Evolutionary conservation across 192 early-diverging fungal species (phyloP), one percentile per base, ranked within the genome.

Genomic region (Backusella macrospora): DNA sequence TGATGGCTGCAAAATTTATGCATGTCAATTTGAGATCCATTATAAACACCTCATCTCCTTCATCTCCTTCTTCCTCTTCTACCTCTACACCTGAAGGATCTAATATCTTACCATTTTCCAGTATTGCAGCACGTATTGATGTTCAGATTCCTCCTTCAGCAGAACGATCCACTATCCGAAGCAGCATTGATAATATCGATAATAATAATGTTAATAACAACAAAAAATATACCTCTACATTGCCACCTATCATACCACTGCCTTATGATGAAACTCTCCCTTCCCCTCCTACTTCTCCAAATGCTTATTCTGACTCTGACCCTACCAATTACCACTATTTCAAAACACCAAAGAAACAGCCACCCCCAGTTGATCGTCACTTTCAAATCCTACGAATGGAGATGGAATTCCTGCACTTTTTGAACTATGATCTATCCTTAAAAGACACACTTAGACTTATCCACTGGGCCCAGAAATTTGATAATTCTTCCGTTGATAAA

Each of bases 371-470:
- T 45, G 74, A 37, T 62, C 65, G 34, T 4, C 45, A 38, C 26
- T 52, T 62, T 59, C 81, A 81, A 48, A 77, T 86, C 2, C 65
- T 80, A 39, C 80, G 82, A 13, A 86, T 86, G 85, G 85, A 86
- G 65, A 21, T 75, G n/a, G 85, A 86, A 45, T 86, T 84, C 40
- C 70, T 86, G 63, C 78, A 81, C 13, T 86, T 86, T 71, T 71
- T 86, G 5, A 77, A 82, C 62, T 82, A 76, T 62, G 83, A 86
- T 45, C 75, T 86, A 14, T 26, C 70, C 10, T 7, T 71, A 34
- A 43, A 29, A 13, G 70, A 71, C 5, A 48, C 70, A 21, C 18
- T 62, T 18, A 48, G 7, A 2, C 49, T 62, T 13, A 40, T 71
- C 10, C 70, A 55, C 3, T 71, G 70, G 70, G 70, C 70, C n/a